Percentiles rank a stretch among this genome's conserved stretches.
These are phyloP conservation scores for Alnus glutinosa DNA, from an alignment of 306 rosid genomes.

Conservation along the genomic window DNA sequence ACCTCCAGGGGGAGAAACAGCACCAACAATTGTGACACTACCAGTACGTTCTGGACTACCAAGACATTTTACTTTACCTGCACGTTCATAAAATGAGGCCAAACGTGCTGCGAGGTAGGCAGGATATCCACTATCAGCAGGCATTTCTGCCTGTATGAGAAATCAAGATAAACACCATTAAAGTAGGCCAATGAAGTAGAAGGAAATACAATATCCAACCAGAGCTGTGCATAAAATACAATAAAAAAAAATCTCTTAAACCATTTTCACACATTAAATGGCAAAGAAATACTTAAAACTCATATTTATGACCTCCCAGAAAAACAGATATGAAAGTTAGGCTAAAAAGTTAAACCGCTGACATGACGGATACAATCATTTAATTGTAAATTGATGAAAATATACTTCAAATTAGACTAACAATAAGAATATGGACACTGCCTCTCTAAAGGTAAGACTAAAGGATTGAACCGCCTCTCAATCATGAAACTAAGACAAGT, in stretches of 20 bases:
- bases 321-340: not conserved
- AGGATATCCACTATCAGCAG: constrained; percentile 99
- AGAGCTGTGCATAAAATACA: not conserved
- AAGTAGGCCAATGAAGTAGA: constrained; percentile 12
- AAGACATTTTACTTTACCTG: constrained; percentile 98
- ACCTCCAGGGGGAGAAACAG: constrained; percentile 99
- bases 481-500: not conserved
- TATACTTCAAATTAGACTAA: not conserved
- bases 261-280: not conserved
- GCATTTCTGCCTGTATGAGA: constrained; percentile 92
- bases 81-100: constrained; percentile 99
- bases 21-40: constrained; percentile 99
- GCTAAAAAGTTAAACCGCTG: not conserved
- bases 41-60: constrained; percentile 98
- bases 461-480: not conserved
- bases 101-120: constrained; percentile 99
- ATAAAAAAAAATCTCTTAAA: not conserved
- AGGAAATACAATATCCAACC: not conserved
- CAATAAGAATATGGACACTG: not conserved
- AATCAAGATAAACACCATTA: constrained; percentile 18
- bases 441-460: not conserved
- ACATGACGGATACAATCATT: not conserved
- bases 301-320: not conserved
- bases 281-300: not conserved
- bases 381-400: not conserved